Percentiles rank a stretch among this genome's conserved stretches.
Conservation (phyloP, 305 asterid genomes). For the Ilex paraguariensis region DNA sequence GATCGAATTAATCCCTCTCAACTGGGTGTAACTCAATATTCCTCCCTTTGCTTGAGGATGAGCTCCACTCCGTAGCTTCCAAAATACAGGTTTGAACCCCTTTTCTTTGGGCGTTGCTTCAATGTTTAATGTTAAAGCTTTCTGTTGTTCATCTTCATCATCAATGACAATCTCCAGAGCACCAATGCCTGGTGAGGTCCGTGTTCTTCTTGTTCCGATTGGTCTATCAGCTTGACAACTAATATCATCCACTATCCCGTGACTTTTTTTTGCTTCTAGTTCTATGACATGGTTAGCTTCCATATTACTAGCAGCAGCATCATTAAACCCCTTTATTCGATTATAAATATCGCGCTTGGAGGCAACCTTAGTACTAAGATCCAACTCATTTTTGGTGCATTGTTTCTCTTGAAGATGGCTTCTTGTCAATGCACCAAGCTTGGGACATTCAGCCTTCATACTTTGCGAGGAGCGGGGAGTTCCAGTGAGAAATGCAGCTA, state of each 20-base stretch:
- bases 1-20: constrained; percentile 41
- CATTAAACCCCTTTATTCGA: constrained; percentile 17
- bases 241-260: constrained; percentile 19
- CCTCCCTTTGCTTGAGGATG: constrained; percentile 32
- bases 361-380: constrained; percentile 15
- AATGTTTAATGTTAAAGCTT: constrained; percentile 13
- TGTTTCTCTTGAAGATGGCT: constrained; percentile 19
- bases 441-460: constrained; percentile 12
- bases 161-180: constrained; percentile 56
- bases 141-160: constrained; percentile 22
- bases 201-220: constrained; percentile 26
- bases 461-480: constrained; percentile 14
- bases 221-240: constrained; percentile 28
- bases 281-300: constrained; percentile 17
- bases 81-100: constrained; percentile 37
- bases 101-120: constrained; percentile 57
- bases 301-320: constrained; percentile 12
- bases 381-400: constrained; percentile 17
- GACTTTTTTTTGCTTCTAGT: constrained; percentile 22
- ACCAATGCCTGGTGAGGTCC: constrained; percentile 29
- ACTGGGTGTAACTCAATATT: constrained; percentile 15
- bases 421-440: constrained; percentile 17
- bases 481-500: constrained; percentile 73
- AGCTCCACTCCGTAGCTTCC: constrained; percentile 28
- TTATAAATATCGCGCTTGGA: constrained; percentile 19